Conservation (phyloP, 306 rosid species). For the Casuarina equisetifolia region DNA sequence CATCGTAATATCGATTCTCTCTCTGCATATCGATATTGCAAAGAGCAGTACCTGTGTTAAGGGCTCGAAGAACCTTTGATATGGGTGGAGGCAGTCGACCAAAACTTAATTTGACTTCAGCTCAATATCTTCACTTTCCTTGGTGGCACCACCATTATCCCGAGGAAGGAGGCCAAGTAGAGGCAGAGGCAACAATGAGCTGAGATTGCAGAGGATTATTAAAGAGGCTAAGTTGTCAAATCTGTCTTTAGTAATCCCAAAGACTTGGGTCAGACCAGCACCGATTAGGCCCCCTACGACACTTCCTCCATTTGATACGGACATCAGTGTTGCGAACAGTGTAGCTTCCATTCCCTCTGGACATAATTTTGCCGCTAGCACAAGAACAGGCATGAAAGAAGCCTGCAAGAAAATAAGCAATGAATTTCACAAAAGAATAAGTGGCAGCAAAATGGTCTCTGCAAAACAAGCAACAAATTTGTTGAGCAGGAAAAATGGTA, state of each 20-base stretch:
- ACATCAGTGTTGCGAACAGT: constrained; percentile 98
- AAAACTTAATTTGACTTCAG: constrained; percentile 68
- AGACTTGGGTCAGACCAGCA: constrained; percentile 81
- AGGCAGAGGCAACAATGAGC: constrained; percentile 88
- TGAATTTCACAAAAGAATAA: constrained; percentile 22
- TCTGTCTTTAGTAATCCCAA: constrained; percentile 84
- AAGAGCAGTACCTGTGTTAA: constrained; percentile 5
- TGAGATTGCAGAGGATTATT: constrained; percentile 85
- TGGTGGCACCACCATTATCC: constrained; percentile 47
- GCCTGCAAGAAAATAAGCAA: constrained; percentile 53
- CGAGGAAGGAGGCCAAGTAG: constrained; percentile 88
- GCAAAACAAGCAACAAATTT: constrained; percentile 6
- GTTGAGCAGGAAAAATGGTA: not conserved
- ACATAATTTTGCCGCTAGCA: constrained; percentile 89
- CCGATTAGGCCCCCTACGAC: constrained; percentile 93
- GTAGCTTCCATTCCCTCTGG: constrained; percentile 99
- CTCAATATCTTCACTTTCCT: constrained; percentile 60
- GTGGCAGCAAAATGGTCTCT: constrained; percentile 19
- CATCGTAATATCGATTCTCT: not conserved
- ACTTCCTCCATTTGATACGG: constrained; percentile 86
- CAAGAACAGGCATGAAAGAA: constrained; percentile 98
- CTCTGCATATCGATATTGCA: not conserved
- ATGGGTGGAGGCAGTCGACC: constrained; percentile 18
- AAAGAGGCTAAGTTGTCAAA: constrained; percentile 74
- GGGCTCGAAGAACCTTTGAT: constrained; percentile 8